Evolutionary conservation across 345 rosid genomes (phyloP), one percentile per base, ranked within the genome.

Genomic region (Bruguiera parviflora): DNA sequence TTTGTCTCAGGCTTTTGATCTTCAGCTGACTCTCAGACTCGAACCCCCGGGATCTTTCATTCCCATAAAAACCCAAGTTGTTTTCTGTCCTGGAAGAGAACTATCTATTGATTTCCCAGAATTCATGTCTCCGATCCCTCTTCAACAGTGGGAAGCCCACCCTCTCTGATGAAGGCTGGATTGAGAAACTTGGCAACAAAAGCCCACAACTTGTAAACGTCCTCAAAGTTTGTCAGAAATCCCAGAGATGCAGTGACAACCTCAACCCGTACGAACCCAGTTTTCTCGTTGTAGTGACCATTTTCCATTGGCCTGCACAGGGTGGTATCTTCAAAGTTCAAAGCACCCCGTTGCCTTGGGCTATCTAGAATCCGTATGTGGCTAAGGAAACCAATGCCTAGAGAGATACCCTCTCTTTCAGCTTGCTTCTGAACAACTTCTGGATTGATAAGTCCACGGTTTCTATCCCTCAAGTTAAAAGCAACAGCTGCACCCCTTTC

Each of bases 401-500:
- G 84, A 65, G 91, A 89, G 64, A 96, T 86, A 9, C 97, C 90
- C 77, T 92, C 98, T 76, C 86, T 85, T 82, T 96, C 99, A 47
- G 97, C 99, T 52, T 90, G 82, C 75, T 86, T 96, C 84, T 87
- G 97, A 73, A 96, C 96, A 32, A 82, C 77, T 84, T 92, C 99
- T 7, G 99, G 99, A 78, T 84, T 83, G n/a, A 96, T 83, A 65
- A 92, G 81, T 51, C 91, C 96, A 65, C 73, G 79, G 69, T 78
- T 85, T 69, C 81, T 72, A 66, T 90, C 92, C 78, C 97, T 82
- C 67, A 96, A 75, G 68, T 92, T 96, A 76, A 96, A 96, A 19
- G 99, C 97, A 60, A 96, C 87, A 0, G 99, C 92, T 49, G 97
- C 97, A 62, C 99, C 99, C 13, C 99, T 84, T 70, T 92, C 99